Percentiles rank a stretch among this genome's conserved stretches.
Evolutionary conservation across 257 asterid species (phyloP).

Genomic region (Coffea eugenioides): DNA sequence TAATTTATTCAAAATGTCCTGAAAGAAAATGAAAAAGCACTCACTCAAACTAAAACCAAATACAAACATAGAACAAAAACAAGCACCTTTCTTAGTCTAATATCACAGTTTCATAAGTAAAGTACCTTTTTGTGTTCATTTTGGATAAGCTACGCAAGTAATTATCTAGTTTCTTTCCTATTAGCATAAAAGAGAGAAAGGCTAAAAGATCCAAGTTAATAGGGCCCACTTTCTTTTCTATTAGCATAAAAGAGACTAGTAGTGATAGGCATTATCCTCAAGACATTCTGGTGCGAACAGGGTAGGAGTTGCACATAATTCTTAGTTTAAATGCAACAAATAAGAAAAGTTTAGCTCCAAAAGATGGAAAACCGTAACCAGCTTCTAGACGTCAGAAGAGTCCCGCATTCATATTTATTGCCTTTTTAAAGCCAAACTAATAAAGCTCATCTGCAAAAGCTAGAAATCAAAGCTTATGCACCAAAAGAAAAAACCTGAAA

Average conservation of each 20-base stretch:
- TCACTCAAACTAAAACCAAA: background rate
- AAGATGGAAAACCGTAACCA: background rate
- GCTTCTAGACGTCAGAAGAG: background rate
- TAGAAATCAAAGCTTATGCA: background rate
- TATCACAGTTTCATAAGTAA: background rate
- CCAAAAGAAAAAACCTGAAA: background rate
- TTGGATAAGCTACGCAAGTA: background rate
- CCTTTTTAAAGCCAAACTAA: background rate
- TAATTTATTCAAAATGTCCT: slow-evolving; percentile 40
- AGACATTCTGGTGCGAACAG: background rate
- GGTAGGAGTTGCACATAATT: background rate
- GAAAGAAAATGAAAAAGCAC: slow-evolving; percentile 22
- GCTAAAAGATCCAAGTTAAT: background rate
- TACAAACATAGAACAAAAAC: background rate
- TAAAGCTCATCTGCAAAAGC: background rate
- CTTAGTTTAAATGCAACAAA: background rate
- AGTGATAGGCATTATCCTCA: background rate
- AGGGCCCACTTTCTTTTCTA: background rate
- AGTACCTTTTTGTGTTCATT: background rate
- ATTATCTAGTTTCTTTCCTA: background rate
- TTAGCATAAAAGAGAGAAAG: background rate
- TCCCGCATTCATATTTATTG: background rate
- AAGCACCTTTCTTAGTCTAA: background rate
- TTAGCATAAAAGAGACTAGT: background rate
- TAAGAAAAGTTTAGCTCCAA: background rate